phyloP scores from a whole-genome alignment of 2,329 filamentous ascomycete genomes.

The Thermothelomyces thermophilus region DNA sequence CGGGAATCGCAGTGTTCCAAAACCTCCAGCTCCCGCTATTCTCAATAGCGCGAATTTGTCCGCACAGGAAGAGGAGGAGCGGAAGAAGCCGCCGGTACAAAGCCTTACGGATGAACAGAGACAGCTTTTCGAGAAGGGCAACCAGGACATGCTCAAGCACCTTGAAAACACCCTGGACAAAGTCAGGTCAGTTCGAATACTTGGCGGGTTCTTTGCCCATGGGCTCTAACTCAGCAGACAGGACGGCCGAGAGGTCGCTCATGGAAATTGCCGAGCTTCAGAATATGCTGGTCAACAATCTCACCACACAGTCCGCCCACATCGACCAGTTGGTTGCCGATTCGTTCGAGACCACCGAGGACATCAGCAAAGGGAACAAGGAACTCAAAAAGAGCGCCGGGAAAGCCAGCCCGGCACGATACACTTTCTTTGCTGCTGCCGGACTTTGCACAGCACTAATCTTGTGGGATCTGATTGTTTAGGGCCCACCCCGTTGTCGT shows the following conservation, averaged over 20 bases:
- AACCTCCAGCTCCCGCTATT: neutral
- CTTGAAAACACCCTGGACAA: constrained; percentile 93
- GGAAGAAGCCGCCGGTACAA: constrained; percentile 31
- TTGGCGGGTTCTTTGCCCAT: neutral
- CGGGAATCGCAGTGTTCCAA: constrained; percentile 5
- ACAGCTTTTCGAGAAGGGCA: constrained; percentile 89
- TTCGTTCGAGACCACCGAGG: constrained; percentile 73
- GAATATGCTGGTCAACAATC: constrained; percentile 77
- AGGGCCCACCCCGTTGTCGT: neutral
- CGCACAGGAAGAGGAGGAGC: constrained; percentile 20
- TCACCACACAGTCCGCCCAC: constrained; percentile 77
- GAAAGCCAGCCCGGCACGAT: constrained; percentile 63
- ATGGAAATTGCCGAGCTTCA: constrained; percentile 91
- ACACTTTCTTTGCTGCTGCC: constrained; percentile 74
- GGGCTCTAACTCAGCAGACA: constrained; percentile 32
- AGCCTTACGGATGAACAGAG: constrained; percentile 76
- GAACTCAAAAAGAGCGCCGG: constrained; percentile 79
- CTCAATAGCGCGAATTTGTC: neutral
- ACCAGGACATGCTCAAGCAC: constrained; percentile 85
- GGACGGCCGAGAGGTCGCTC: constrained; percentile 81
- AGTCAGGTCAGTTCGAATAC: constrained; percentile 67
- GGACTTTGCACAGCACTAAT: constrained; percentile 68
- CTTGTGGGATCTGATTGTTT: constrained; percentile 66
- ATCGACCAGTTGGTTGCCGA: constrained; percentile 86
- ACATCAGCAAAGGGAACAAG: constrained; percentile 83